phyloP scores from a whole-genome alignment of 106 monocot genomes.

The Posidonia australis region DNA sequence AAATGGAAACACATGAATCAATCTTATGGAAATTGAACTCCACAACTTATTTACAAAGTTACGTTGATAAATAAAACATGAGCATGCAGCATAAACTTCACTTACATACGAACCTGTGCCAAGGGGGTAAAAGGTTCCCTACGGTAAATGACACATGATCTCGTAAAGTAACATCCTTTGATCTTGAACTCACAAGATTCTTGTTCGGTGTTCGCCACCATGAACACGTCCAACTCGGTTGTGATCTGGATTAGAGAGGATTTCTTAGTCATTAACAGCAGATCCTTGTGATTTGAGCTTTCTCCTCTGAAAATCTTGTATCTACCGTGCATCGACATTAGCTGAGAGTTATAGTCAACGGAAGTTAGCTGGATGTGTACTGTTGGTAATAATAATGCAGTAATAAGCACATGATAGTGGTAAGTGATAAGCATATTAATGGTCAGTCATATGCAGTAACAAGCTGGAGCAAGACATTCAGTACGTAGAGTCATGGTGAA shows the following conservation, averaged over 20 bases:
- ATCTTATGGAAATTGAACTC: neutral
- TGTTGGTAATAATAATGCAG: too few species aligned
- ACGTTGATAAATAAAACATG: neutral
- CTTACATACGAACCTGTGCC: conserved; percentile 19
- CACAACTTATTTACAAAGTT: neutral
- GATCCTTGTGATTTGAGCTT: conserved; percentile 19
- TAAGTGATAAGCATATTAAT: too few species aligned
- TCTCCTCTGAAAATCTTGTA: conserved; percentile 39
- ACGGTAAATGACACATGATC: conserved; percentile 26
- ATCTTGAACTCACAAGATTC: conserved; percentile 41
- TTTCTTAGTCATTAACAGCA: conserved; percentile 35
- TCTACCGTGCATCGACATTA: conserved; percentile 13
- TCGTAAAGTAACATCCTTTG: conserved; percentile 26
- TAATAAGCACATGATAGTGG: too few species aligned
- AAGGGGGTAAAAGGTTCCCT: conserved; percentile 31
- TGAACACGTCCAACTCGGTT: conserved; percentile 29
- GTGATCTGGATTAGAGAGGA: conserved; percentile 28
- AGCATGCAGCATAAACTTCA: neutral
- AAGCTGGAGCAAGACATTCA: too few species aligned
- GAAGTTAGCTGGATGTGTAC: too few species aligned
- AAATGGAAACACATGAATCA: neutral
- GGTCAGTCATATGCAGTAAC: too few species aligned
- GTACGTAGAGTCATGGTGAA: too few species aligned
- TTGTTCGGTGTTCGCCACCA: conserved; percentile 32
- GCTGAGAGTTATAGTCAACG: too few species aligned